These are phyloP conservation scores for Botrytis fabae DNA, from an alignment of 2,329 filamentous ascomycete genomes.

Conservation along the genomic window DNA sequence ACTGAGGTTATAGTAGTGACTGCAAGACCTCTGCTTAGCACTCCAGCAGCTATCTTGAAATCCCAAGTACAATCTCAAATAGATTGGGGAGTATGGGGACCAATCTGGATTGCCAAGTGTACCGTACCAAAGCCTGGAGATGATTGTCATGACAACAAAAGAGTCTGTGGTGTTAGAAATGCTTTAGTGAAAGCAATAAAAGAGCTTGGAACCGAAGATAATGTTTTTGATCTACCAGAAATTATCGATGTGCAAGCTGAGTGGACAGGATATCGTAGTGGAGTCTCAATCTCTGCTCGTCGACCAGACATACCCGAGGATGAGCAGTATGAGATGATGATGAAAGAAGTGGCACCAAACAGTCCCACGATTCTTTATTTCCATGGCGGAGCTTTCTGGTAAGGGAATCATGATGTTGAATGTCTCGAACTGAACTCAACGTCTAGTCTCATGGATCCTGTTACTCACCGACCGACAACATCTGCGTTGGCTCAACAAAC, in stretches of 20 bases:
- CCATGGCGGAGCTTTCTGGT: constrained; percentile 66
- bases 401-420: neutral
- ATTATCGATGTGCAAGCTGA: constrained; percentile 64
- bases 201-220: constrained; percentile 45
- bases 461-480: constrained; percentile 60
- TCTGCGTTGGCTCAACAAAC: constrained; percentile 65
- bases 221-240: constrained; percentile 51
- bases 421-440: neutral
- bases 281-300: constrained; percentile 50
- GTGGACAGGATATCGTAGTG: constrained; percentile 70
- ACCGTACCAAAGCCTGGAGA: constrained; percentile 59
- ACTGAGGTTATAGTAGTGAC: constrained; percentile 72
- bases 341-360: constrained; percentile 63
- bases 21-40: constrained; percentile 63
- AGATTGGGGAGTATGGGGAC: constrained; percentile 71
- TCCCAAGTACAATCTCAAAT: constrained; percentile 63
- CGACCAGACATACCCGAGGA: constrained; percentile 60
- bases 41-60: constrained; percentile 51
- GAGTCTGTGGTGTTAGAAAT: constrained; percentile 51
- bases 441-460: constrained; percentile 68
- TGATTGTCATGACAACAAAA: constrained; percentile 37
- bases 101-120: constrained; percentile 77
- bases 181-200: constrained; percentile 59
- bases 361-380: constrained; percentile 67
- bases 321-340: constrained; percentile 65